Evolutionary conservation across 805 yeast species (phyloP), one percentile per base, ranked within the genome.

Genomic region (Hagleromyces aurorensis): DNA sequence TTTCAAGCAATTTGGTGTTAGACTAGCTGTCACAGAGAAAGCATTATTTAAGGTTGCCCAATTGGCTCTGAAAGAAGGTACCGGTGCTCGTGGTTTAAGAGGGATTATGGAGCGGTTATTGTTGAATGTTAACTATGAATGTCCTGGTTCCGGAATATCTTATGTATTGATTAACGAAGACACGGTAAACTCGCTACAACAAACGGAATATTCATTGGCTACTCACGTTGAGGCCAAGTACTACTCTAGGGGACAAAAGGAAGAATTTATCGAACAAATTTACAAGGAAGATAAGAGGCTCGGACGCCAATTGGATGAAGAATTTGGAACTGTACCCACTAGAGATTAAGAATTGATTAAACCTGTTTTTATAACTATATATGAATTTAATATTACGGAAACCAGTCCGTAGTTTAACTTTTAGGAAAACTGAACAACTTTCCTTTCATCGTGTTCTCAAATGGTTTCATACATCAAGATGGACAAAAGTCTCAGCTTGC

Each of bases 11-110:
- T 67, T 69, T 37, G 75, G 72, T 1, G 74, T 72, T 4, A 57
- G 62, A 20, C 49, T 74, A 14, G 62, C 63, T 6, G 61, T 74
- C 12, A 72, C 78, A 0, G 52, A 51, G 5, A 58, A 59, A 8
- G 78, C 79, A 0, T 46, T 72, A 7, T 39, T 51, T n/a, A 57
- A 50, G 21, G 64, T 74, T 10, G 74, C 79, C 0, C 55, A 57
- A 14, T 42, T 67, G 13, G 72, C 79, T 0, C 41, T 69, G 19
- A 50, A 55, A 16, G 72, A 68, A 37, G 75, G 75, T 3, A 72
- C 78, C 0, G 80, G 80, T 17, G 80, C 79, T 0, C 59, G 80
- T 43, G 79, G 79, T 0, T 45, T 74, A 16, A 56, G 76, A 39
- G 67, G 72, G 1, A 67, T 72, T 4, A 58, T 74, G 65, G 78